phyloP scores from a whole-genome alignment of 306 rosid species.

The Rosa persica region DNA sequence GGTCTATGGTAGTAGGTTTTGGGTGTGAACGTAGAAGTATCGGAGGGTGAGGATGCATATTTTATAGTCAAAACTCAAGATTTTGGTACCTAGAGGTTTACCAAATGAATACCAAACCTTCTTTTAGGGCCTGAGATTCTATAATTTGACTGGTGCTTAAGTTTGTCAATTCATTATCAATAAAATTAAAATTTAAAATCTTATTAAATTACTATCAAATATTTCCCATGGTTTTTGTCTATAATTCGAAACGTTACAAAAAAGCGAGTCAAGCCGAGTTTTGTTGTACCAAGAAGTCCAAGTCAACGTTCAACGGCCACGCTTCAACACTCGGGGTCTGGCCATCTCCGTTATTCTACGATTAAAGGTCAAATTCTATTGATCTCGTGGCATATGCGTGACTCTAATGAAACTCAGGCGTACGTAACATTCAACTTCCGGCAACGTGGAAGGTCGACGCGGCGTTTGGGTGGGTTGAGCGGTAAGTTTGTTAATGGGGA shows the following conservation, averaged over 20 bases:
- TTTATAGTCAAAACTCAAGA: background rate
- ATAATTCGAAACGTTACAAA: background rate
- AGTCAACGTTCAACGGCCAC: constrained; percentile 7
- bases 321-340: background rate
- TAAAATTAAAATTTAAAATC: background rate
- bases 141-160: background rate
- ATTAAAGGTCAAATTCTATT: background rate
- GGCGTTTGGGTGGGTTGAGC: constrained; percentile 2
- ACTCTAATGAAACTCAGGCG: background rate
- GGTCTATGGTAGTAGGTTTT: background rate
- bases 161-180: background rate
- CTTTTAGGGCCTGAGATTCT: constrained; percentile 1
- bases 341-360: background rate
- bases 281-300: background rate
- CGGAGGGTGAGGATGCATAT: background rate
- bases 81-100: constrained; percentile 16
- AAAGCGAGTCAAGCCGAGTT: background rate
- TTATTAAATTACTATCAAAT: background rate
- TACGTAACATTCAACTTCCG: background rate
- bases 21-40: constrained; percentile 7
- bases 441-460: background rate
- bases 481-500: constrained; percentile 15
- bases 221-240: background rate
- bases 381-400: background rate
- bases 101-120: constrained; percentile 30